Percentiles rank a stretch among this genome's conserved stretches.
These are phyloP conservation scores for Fusarium buxicola DNA, from an alignment of 2,329 filamentous ascomycete genomes.

Conservation along the genomic window DNA sequence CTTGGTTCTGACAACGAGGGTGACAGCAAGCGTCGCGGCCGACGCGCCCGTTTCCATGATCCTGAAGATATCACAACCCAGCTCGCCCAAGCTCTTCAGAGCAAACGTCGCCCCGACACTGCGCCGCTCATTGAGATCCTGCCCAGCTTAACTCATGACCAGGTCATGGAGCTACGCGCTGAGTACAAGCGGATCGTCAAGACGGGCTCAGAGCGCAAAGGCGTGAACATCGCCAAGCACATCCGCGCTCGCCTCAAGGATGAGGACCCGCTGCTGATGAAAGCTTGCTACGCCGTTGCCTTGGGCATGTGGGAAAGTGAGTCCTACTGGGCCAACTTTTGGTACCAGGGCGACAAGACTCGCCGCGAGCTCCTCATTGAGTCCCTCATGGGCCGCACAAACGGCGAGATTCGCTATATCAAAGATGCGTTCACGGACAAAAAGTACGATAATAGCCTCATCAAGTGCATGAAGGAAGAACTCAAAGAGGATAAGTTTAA, in stretches of 20 bases:
- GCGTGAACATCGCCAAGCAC: constrained; percentile 88
- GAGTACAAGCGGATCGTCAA: constrained; percentile 95
- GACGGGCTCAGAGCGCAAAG: constrained; percentile 76
- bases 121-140: constrained; percentile 84
- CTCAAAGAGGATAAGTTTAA: constrained; percentile 97
- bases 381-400: constrained; percentile 87
- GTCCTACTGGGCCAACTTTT: constrained; percentile 98
- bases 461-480: constrained; percentile 90
- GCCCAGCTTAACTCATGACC: constrained; percentile 85
- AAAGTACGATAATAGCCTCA: constrained; percentile 85
- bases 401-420: constrained; percentile 87
- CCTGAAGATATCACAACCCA: constrained; percentile 80
- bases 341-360: constrained; percentile 90
- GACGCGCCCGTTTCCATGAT: constrained; percentile 85
- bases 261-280: constrained; percentile 81
- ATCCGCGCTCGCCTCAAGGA: constrained; percentile 82
- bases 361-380: constrained; percentile 93
- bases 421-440: constrained; percentile 92
- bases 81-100: constrained; percentile 79
- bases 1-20: constrained; percentile 59
- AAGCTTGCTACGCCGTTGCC: constrained; percentile 90
- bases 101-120: constrained; percentile 73
- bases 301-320: constrained; percentile 93
- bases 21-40: constrained; percentile 59
- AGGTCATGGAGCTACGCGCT: constrained; percentile 84